phyloP scores from a whole-genome alignment of 192 early-diverging fungal species.

The Coemansia sp. region DNA sequence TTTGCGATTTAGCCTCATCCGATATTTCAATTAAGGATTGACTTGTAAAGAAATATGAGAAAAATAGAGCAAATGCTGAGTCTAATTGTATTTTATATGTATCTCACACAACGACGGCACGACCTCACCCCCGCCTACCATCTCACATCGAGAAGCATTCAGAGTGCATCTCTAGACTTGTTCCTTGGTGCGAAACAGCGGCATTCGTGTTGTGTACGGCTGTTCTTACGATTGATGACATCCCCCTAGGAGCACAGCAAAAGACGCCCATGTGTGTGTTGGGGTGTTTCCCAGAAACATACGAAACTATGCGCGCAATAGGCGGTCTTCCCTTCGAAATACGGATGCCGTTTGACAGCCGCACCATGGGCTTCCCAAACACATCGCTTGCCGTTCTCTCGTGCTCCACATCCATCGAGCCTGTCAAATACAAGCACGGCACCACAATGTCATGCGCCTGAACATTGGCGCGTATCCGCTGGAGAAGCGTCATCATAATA shows the following conservation, averaged over 20 bases:
- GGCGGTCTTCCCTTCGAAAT: constrained; percentile 45
- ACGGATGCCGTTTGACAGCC: constrained; percentile 49
- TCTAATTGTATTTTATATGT: too few species aligned
- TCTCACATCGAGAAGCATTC: constrained; percentile 51
- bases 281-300: constrained; percentile 47
- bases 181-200: constrained; percentile 46
- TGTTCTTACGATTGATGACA: constrained; percentile 43
- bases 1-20: too few species aligned
- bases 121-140: too few species aligned
- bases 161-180: constrained; percentile 48
- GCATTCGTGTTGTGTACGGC: constrained; percentile 48
- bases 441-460: constrained; percentile 46
- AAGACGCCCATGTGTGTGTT: constrained; percentile 46
- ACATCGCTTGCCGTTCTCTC: constrained; percentile 40
- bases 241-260: constrained; percentile 42
- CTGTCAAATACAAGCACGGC: constrained; percentile 48
- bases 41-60: too few species aligned
- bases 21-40: too few species aligned
- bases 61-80: too few species aligned
- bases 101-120: too few species aligned
- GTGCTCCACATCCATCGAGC: constrained; percentile 31
- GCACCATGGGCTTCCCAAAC: constrained; percentile 49
- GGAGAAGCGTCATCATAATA: constrained; percentile 28
- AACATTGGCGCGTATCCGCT: constrained; percentile 30
- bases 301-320: constrained; percentile 39